Evolutionary conservation across 2,329 filamentous ascomycete genomes (phyloP).

Genomic region (Ascochyta rabiei): DNA sequence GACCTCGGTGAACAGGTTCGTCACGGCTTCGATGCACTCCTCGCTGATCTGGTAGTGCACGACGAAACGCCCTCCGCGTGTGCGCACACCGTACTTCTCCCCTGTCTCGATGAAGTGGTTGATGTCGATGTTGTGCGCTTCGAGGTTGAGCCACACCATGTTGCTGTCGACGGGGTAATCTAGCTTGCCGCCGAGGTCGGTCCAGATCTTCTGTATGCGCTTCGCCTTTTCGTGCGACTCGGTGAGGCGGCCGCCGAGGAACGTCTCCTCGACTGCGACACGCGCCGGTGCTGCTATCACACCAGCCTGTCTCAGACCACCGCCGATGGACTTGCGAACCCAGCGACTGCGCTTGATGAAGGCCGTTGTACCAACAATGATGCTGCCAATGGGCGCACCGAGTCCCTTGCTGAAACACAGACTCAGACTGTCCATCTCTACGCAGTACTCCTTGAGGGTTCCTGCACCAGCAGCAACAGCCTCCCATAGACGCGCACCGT

Average conservation of each 20-base stretch:
- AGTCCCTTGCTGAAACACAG: conserved; percentile 84
- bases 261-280: conserved; percentile 80
- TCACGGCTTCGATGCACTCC: conserved; percentile 60
- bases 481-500: conserved; percentile 84
- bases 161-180: conserved; percentile 80
- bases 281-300: conserved; percentile 76
- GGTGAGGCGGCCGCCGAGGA: conserved; percentile 68
- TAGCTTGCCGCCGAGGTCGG: conserved; percentile 69
- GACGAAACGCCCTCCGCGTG: conserved; percentile 66
- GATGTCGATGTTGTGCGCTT: conserved; percentile 60
- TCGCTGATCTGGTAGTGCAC: conserved; percentile 76
- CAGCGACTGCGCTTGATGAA: conserved; percentile 73
- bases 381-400: conserved; percentile 79
- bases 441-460: conserved; percentile 69
- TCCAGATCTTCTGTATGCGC: conserved; percentile 70
- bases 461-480: conserved; percentile 74
- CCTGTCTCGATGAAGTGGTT: conserved; percentile 62
- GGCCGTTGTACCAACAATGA: conserved; percentile 65
- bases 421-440: conserved; percentile 74
- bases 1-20: conserved; percentile 33
- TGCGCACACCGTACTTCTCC: conserved; percentile 62
- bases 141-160: conserved; percentile 85
- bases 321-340: conserved; percentile 81
- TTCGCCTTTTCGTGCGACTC: conserved; percentile 68
- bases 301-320: conserved; percentile 77